Percentiles rank a stretch among this genome's conserved stretches.
These are phyloP conservation scores for Penicillium sumatraense DNA, from an alignment of 2,329 filamentous ascomycete species.

Conservation along the genomic window DNA sequence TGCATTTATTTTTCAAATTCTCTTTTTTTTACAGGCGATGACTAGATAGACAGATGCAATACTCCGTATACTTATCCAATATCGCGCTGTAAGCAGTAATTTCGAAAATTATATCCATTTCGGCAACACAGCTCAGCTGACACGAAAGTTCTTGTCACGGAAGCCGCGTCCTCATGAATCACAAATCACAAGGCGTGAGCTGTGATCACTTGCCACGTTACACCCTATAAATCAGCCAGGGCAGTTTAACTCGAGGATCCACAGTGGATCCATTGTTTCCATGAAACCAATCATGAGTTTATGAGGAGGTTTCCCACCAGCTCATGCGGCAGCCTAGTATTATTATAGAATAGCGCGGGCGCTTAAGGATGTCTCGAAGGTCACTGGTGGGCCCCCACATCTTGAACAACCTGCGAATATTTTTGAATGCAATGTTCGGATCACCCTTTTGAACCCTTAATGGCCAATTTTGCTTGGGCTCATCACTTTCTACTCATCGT, in stretches of 20 bases:
- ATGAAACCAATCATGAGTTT: neutral
- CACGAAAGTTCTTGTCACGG: neutral
- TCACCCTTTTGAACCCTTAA: neutral
- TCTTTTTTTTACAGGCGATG: too few species aligned
- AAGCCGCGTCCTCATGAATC: neutral
- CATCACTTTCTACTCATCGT: neutral
- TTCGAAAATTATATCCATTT: neutral
- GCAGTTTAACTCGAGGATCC: neutral
- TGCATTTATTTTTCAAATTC: neutral
- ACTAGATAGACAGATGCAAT: too few species aligned
- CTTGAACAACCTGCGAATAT: neutral
- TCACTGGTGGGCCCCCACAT: neutral
- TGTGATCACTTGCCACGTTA: conserved; percentile 1
- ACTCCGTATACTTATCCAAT: neutral
- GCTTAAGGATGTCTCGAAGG: conserved; percentile 9
- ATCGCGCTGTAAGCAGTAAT: neutral
- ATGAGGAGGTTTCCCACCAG: neutral
- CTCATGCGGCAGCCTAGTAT: neutral
- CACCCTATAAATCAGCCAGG: neutral
- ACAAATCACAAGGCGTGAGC: neutral
- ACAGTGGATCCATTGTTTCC: neutral
- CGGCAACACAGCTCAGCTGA: neutral
- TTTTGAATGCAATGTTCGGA: neutral
- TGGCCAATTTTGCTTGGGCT: neutral
- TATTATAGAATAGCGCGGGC: conserved; percentile 13